Base-by-base conservation (phyloP, 192 early-diverging fungal species). In the Lobosporangium transversale region DNA sequence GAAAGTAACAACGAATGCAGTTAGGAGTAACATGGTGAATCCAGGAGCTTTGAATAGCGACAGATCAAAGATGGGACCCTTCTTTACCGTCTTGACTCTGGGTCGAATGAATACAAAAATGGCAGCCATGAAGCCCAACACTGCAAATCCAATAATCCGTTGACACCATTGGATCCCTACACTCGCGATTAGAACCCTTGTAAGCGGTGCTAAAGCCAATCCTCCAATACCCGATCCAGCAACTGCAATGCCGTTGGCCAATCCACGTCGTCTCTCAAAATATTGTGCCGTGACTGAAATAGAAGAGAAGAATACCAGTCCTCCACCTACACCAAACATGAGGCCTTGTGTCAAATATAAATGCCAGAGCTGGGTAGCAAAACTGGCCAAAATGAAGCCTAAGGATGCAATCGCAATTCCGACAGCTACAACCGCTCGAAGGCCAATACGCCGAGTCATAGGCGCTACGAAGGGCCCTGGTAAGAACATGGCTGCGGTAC, bases 151-250 rank as follows among this genome's bases (percentile, higher is more conserved):
- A 3, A 65, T 66, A 23, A 81, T 78, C 7, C 84, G 56, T 15
- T 78, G 59, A 8, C 65, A 60, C 66, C 78, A 78, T 27, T 63
- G 71, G 37, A 79, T 68, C 0, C 84, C 84, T 14, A 80, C 44
- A 27, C 68, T 24, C 3, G 37, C 27, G 32, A 86, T 70, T 47
- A 86, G 44, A 21, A 43, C 32, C 45, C 75, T 62, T 10, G 69
- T 78, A 68, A 81, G 44, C 0, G 90, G 90, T 5, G 88, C 82
- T 40, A 92, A 48, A 4, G 84, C 73, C 17, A 92, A 61, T 24
- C 89, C 89, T 35, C 90, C 90, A 45, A 92, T 79, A 26, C 90
- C 90, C 1, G 89, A 87, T 2, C 90, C 90, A n/a, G 87, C 79
- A 0, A 92, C 86, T 2, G 89, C 85, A 50, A 91, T 53, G 27